These are phyloP conservation scores for Trametes cingulata DNA, from an alignment of 768 basidiomycete genomes.

Conservation along the genomic window DNA sequence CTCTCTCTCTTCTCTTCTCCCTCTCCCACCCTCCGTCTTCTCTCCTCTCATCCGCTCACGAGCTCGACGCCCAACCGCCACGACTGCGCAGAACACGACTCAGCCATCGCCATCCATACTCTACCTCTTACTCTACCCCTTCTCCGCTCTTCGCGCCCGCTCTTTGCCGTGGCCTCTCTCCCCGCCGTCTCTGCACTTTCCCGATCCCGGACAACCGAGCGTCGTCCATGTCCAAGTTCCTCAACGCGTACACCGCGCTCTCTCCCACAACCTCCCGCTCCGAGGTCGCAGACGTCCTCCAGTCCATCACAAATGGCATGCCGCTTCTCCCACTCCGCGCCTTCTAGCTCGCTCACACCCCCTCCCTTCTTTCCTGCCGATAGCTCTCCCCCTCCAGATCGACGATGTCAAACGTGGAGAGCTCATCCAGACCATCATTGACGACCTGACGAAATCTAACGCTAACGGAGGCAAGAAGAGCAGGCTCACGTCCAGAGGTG, in stretches of 20 bases:
- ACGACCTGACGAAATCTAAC: slow-evolving; percentile 28
- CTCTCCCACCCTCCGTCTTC: not conserved
- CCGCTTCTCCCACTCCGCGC: slow-evolving; percentile 11
- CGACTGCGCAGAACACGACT: not conserved
- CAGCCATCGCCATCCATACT: not conserved
- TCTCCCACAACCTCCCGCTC: slow-evolving; percentile 46
- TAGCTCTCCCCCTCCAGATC: slow-evolving; percentile 52
- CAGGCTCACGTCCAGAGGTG: slow-evolving; percentile 59
- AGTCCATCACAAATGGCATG: slow-evolving; percentile 53
- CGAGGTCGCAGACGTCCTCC: slow-evolving; percentile 49
- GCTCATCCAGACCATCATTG: slow-evolving; percentile 46
- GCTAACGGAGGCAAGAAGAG: slow-evolving; percentile 41
- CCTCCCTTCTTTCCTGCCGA: not conserved
- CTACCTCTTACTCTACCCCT: not conserved
- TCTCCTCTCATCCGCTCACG: not conserved
- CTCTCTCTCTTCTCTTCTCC: too few species aligned
- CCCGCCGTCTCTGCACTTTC: not conserved
- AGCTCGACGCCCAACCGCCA: not conserved
- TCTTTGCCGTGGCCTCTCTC: slow-evolving; percentile 6
- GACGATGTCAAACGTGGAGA: slow-evolving; percentile 48
- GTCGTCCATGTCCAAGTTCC: slow-evolving; percentile 45
- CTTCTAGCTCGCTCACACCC: slow-evolving; percentile 2
- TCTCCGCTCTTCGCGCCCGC: slow-evolving; percentile 2
- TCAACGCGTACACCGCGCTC: slow-evolving; percentile 49
- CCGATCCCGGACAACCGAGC: not conserved